Conservation (phyloP, 2,329 filamentous ascomycete species). For the Penicillium polonicum region DNA sequence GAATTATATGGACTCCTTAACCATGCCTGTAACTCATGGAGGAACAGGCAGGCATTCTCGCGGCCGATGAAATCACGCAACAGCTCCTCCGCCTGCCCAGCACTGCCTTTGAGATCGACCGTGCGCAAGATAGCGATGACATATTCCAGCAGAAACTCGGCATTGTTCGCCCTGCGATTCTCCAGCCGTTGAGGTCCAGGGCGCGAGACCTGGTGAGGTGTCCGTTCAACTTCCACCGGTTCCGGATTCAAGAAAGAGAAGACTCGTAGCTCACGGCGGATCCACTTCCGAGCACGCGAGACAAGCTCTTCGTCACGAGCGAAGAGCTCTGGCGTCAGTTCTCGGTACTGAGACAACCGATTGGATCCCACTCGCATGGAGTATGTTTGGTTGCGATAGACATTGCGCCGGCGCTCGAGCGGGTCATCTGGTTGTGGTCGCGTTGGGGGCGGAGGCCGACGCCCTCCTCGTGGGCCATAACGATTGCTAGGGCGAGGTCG, state of each 20-base stretch:
- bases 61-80: slow-evolving; percentile 75
- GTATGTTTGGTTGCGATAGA: slow-evolving; percentile 72
- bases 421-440: slow-evolving; percentile 42
- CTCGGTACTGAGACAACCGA: slow-evolving; percentile 70
- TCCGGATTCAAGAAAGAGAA: slow-evolving; percentile 67
- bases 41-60: slow-evolving; percentile 69
- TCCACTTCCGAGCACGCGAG: slow-evolving; percentile 74
- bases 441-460: slow-evolving; percentile 25
- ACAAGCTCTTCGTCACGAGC: slow-evolving; percentile 64
- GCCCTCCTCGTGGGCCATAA: slow-evolving; percentile 19
- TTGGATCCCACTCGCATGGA: slow-evolving; percentile 83
- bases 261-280: slow-evolving; percentile 78
- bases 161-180: slow-evolving; percentile 61
- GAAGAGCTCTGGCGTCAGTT: slow-evolving; percentile 69
- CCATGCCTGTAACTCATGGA: slow-evolving; percentile 84
- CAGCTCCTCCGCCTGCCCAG: slow-evolving; percentile 76
- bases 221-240: slow-evolving; percentile 20
- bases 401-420: slow-evolving; percentile 62
- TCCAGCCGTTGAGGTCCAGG: slow-evolving; percentile 35
- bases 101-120: slow-evolving; percentile 75
- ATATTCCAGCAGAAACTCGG: slow-evolving; percentile 84
- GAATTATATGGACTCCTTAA: slow-evolving; percentile 74
- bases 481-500: slow-evolving; percentile 8
- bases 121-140: slow-evolving; percentile 79
- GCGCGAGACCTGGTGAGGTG: slow-evolving; percentile 18